phyloP scores from a whole-genome alignment of 768 basidiomycete genomes.

The Gyrodon lividus region DNA sequence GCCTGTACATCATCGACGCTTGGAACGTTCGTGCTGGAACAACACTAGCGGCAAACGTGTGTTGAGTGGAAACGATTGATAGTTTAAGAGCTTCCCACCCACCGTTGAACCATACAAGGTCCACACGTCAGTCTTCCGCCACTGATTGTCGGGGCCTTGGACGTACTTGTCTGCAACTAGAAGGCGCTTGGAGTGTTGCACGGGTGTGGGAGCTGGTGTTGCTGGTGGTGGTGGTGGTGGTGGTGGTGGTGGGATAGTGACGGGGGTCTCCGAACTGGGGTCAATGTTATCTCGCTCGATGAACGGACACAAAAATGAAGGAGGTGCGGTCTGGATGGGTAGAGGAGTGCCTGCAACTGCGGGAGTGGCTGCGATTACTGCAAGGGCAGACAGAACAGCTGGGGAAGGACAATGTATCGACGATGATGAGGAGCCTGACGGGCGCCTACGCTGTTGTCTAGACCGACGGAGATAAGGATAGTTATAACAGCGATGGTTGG shows the following conservation, averaged over 20 bases:
- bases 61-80: neutral
- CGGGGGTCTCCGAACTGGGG: neutral
- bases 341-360: constrained; percentile 48
- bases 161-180: constrained; percentile 56
- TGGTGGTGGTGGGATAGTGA: neutral
- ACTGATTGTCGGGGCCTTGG: constrained; percentile 51
- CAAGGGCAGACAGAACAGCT: constrained; percentile 53
- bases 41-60: constrained; percentile 14
- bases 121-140: constrained; percentile 56
- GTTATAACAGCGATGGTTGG: constrained; percentile 14
- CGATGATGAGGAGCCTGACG: constrained; percentile 15
- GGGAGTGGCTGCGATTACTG: constrained; percentile 49
- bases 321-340: constrained; percentile 37
- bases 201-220: constrained; percentile 8
- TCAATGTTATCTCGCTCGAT: constrained; percentile 26
- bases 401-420: constrained; percentile 43
- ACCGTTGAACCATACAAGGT: constrained; percentile 72
- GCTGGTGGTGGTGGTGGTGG: constrained; percentile 13
- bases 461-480: constrained; percentile 2
- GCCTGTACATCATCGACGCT: constrained; percentile 4
- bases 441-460: constrained; percentile 14
- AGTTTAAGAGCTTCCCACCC: constrained; percentile 28
- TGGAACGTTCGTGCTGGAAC: constrained; percentile 1
- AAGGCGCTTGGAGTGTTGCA: neutral
- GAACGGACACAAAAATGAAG: constrained; percentile 61